Conservation (phyloP, 2,329 filamentous ascomycete species). For the Colletotrichum caudatum region DNA sequence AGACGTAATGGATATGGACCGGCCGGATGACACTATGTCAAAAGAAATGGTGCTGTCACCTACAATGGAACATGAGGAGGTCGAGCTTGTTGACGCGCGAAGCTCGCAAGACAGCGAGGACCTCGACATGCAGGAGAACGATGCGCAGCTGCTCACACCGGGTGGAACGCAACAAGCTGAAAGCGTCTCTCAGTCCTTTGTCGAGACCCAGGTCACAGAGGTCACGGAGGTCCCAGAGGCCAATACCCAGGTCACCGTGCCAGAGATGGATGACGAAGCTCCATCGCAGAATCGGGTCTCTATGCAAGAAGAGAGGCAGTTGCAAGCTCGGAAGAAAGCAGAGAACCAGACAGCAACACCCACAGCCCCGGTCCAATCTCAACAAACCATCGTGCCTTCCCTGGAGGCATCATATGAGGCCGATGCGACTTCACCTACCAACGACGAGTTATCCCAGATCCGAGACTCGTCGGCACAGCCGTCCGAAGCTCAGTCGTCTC, state of each 20-base stretch:
- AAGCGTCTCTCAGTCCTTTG: conserved; percentile 12
- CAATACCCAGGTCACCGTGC: conserved; percentile 12
- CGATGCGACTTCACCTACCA: conserved; percentile 26
- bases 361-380: not conserved
- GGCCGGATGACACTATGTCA: not conserved
- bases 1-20: conserved; percentile 35
- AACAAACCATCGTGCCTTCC: not conserved
- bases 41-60: conserved; percentile 14
- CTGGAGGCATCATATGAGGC: not conserved
- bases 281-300: not conserved
- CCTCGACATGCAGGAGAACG: conserved; percentile 1
- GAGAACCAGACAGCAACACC: conserved; percentile 10
- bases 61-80: conserved; percentile 20
- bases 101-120: conserved; percentile 8
- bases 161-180: conserved; percentile 29
- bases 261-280: not conserved
- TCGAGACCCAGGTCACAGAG: conserved; percentile 32
- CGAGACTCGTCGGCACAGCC: conserved; percentile 39
- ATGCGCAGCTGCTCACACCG: conserved; percentile 18
- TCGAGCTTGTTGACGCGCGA: conserved; percentile 3
- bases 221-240: conserved; percentile 25
- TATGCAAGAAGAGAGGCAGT: not conserved
- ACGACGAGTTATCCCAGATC: conserved; percentile 36
- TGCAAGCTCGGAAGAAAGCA: conserved; percentile 4
- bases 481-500: conserved; percentile 37